These are phyloP conservation scores for Theobroma grandiflorum DNA, from an alignment of 441 rosid genomes.

Conservation along the genomic window DNA sequence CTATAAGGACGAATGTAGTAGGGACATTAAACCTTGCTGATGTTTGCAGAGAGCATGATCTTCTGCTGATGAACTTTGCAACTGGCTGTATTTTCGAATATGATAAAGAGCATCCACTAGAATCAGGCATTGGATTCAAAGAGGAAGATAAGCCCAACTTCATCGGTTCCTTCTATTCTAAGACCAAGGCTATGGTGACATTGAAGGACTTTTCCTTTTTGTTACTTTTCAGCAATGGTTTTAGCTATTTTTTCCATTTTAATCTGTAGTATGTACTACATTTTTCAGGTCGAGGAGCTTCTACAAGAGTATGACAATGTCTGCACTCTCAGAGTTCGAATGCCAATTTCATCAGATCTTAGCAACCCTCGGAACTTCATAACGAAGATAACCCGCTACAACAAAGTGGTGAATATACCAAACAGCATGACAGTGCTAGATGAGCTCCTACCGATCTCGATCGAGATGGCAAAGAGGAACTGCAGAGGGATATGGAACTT, in stretches of 20 bases:
- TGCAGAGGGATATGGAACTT: slow-evolving; percentile 68
- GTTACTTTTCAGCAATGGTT: not conserved
- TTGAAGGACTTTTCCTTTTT: not conserved
- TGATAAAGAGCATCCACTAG: slow-evolving; percentile 51
- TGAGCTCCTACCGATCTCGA: slow-evolving; percentile 60
- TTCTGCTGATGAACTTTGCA: slow-evolving; percentile 61
- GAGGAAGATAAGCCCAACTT: slow-evolving; percentile 66
- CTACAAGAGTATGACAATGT: slow-evolving; percentile 55
- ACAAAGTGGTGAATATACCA: slow-evolving; percentile 62
- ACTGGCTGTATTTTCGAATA: slow-evolving; percentile 68
- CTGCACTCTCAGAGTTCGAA: slow-evolving; percentile 59
- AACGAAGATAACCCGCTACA: slow-evolving; percentile 52
- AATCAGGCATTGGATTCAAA: slow-evolving; percentile 62
- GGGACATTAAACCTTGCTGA: slow-evolving; percentile 65
- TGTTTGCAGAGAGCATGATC: slow-evolving; percentile 50
- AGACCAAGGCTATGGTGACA: slow-evolving; percentile 67
- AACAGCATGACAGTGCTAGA: slow-evolving; percentile 70
- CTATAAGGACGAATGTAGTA: slow-evolving; percentile 54
- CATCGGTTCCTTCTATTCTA: slow-evolving; percentile 53
- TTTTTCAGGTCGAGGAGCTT: slow-evolving; percentile 60
- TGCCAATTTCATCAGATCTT: slow-evolving; percentile 67
- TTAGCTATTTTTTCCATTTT: slow-evolving; percentile 5
- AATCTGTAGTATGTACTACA: not conserved
- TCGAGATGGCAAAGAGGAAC: slow-evolving; percentile 63
- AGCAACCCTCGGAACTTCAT: slow-evolving; percentile 61